Evolutionary conservation across 2,329 filamentous ascomycete genomes (phyloP), one percentile per base, ranked within the genome.

Genomic region (Blumeria hordei): DNA sequence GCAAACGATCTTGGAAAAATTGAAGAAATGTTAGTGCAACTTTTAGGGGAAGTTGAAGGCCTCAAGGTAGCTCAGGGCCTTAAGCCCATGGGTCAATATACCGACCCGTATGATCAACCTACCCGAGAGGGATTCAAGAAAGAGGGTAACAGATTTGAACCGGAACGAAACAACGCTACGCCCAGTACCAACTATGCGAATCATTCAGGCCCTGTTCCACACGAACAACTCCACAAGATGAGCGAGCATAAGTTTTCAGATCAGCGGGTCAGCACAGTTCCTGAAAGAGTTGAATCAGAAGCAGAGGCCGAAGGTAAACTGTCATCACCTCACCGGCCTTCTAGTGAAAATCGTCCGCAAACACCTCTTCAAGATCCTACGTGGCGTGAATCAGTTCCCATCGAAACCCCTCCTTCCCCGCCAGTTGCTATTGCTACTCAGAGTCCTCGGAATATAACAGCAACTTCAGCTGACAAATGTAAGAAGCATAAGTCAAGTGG

Each of bases 31-130:
- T 76, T 98, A 36, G 85, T 92, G 67, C 88, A 94, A 65, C 76
- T 98, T 21, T 77, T 98, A 18, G 84, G 81, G 53, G 92, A 98
- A 65, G 88, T 98, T 6, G 90, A 96, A 65, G 84, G 78, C 50
- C 72, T 92, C 57, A 86, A 88, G 64, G 75, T 69, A 53, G 69
- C 68, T 21, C 74, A 77, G 59, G 70, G 72, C 55, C 64, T 69
- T n/a, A 57, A 64, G 60, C 69, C 68, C 39, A 75, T 73, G 16
- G 71, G 69, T 57, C 83, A 77, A 59, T 71, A 79, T 9, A 71
- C 69, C 41, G 76, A 74, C 28, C 87, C 85, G 0, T 81, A 81
- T 43, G 84, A 88, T 57, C 52, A 18, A 18, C 16, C 18, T 16
- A 79, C 83, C 60, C 67, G 87, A 57, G 79, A 83, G 60, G 77